Conservation (phyloP, 805 yeast species). For the Ogataea naganishii region DNA sequence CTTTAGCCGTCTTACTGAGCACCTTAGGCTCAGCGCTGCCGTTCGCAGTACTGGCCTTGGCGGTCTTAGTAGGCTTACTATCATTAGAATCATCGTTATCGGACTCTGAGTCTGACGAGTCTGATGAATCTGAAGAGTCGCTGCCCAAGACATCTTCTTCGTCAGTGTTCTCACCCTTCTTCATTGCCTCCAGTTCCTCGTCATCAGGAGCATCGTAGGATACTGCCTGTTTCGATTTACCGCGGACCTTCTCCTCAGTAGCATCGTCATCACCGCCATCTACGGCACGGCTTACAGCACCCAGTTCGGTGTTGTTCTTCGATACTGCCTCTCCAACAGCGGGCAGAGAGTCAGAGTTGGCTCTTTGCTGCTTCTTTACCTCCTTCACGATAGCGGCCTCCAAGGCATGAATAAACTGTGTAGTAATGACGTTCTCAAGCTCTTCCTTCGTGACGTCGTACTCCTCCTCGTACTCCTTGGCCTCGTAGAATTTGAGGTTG, state of each 20-base stretch:
- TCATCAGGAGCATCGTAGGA: conserved; percentile 95
- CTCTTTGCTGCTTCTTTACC: conserved; percentile 68
- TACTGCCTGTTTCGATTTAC: conserved; percentile 73
- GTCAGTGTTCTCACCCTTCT: conserved; percentile 68
- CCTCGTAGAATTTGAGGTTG: conserved; percentile 64
- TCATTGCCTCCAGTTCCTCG: conserved; percentile 86
- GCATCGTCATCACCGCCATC: conserved; percentile 47
- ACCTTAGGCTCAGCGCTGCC: conserved; percentile 17
- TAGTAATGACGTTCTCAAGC: conserved; percentile 60
- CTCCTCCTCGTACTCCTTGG: conserved; percentile 72
- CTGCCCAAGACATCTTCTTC: conserved; percentile 45
- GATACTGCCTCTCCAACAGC: conserved; percentile 67
- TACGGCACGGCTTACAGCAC: conserved; percentile 19
- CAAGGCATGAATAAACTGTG: conserved; percentile 57
- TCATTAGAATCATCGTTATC: conserved; percentile 18
- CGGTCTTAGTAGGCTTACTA: conserved; percentile 7
- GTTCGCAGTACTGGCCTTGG: conserved; percentile 6
- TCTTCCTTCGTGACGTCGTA: conserved; percentile 80
- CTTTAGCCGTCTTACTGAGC: conserved; percentile 57
- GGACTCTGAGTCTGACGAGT: conserved; percentile 28
- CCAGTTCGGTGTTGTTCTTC: conserved; percentile 37
- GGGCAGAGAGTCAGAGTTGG: conserved; percentile 40
- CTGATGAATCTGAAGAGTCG: conserved; percentile 30
- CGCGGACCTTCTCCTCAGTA: conserved; percentile 51
- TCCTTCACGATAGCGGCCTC: conserved; percentile 74